Conservation (phyloP, 2,329 filamentous ascomycete genomes). For the Rhynchosporium agropyri region DNA sequence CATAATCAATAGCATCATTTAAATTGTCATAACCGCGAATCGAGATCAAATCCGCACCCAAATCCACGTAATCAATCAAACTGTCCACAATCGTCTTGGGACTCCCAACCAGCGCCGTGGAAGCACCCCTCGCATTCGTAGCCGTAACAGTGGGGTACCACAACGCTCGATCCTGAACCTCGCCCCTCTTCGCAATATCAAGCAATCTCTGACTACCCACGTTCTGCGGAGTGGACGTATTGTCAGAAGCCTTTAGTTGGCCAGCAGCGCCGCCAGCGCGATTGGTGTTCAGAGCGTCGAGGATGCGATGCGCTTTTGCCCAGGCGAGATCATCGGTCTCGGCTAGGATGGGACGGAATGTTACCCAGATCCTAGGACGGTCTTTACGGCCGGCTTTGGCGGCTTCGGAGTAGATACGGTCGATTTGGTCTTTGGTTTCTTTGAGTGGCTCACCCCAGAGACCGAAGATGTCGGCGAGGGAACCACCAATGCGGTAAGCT, state of each 20-base stretch:
- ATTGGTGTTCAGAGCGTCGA: constrained; percentile 54
- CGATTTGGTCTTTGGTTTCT: constrained; percentile 65
- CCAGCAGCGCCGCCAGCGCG: constrained; percentile 40
- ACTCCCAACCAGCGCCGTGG: constrained; percentile 60
- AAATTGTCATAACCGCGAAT: constrained; percentile 64
- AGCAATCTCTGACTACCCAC: constrained; percentile 61
- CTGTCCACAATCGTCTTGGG: constrained; percentile 56
- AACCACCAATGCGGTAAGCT: constrained; percentile 61
- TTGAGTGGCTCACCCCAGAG: constrained; percentile 66
- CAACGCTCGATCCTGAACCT: constrained; percentile 62
- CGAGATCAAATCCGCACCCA: constrained; percentile 59
- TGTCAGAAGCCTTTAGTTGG: constrained; percentile 38
- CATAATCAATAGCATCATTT: constrained; percentile 62
- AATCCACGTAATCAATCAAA: constrained; percentile 58
- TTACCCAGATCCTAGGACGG: constrained; percentile 63
- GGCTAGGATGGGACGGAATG: constrained; percentile 62
- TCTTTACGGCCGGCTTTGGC: constrained; percentile 59
- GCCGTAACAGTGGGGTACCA: constrained; percentile 66
- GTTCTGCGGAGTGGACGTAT: constrained; percentile 57
- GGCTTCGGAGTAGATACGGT: constrained; percentile 60
- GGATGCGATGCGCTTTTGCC: constrained; percentile 59
- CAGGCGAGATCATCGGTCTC: constrained; percentile 65
- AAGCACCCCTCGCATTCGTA: constrained; percentile 61
- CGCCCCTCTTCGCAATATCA: constrained; percentile 57
- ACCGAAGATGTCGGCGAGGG: constrained; percentile 63